Base-by-base conservation (phyloP, 2,329 filamentous ascomycete genomes). In the Epichloe glyceriae region DNA sequence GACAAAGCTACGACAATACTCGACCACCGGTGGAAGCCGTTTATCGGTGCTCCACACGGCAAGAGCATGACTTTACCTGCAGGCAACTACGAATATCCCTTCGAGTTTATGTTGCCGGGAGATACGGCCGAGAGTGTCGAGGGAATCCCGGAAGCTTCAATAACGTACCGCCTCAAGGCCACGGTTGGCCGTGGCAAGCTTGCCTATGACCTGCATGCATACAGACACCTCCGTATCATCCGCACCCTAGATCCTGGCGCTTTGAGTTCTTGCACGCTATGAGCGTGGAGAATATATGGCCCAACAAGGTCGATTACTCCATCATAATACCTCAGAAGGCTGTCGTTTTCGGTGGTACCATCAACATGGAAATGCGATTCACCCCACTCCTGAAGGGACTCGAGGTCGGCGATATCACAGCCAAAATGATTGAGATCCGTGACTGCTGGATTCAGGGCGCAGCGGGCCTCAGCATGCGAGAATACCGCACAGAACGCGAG, bases 241-340 rank as follows among this genome's bases (percentile, higher is more conserved):
- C 79, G 87, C 51, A 91, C 87, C 0, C 71, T 90, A 45, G 85
- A 88, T 53, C 78, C 86, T 11, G 83, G 82, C 47, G 85, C 86
- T 11, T 73, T 90, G 52, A 91, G 63, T 78, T 90, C 55, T 76
- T 86, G 38, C 86, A 97, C 67, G 85, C 88, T 46, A 93, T 96
- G 88, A 88, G 87, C 55, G 90, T 97, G 56, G 90, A 96, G 67
- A 96, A 96, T 62, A 86, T 95, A 56, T 98, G 93, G 93, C 86
- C 89, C 5, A 93, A 95, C 72, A 98, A 98, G 73, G 80, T 97
- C 59, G 88, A 95, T 65, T 98, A 98, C 70, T 91, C 88, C 33
- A 89, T 98, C 55, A 82, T 88, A 52, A 87, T 95, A 11, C 91
- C 93, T 0, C 90, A 88, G 61, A 96, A 96, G 70, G 93, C 93